Base-by-base conservation (phyloP, 192 early-diverging fungal genomes). In the Pilaira anomala region DNA sequence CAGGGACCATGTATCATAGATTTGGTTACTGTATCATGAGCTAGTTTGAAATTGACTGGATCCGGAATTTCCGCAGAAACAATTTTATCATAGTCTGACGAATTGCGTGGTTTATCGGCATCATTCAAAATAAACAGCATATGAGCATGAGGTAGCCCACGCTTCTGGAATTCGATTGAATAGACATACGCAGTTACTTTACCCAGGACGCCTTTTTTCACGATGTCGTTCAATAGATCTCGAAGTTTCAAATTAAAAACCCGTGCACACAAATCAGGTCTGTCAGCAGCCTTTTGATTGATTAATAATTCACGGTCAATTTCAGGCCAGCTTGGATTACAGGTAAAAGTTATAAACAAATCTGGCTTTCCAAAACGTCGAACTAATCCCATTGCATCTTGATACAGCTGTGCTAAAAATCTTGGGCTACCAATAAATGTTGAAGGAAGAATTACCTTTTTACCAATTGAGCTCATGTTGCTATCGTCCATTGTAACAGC, bases 121-220 rank as follows among this genome's bases (percentile, higher is more conserved):
- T 48, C n/a, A 25, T 53, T 28, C 21, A 75, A 24, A 40, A 75
- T 75, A 6, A 73, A 53, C 1, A 75, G 62, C 11, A 78, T 74
- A n/a, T 78, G 67, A 0, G 49, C 66, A 54, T 78, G 73, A 48
- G 73, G 67, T 49, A 78, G 42, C 0, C 69, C 71, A 7, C 68
- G 22, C 33, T 74, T 77, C 18, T 78, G 72, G 30, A 74, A 74
- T 53, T 78, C 76, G 24, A 74, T 60, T 1, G 66, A 51, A n/a
- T 60, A 61, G 11, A 67, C 52, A 39, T 68, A 61, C 2, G 48
- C 76, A 7, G 74, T 57, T 0, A 57, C 65, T 52, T 50, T 62
- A 13, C 72, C 60, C 22, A 73, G 6, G 5, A 73, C 25, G 2
- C 46, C 3, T 1, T 55, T 21, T n/a, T 25, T 36, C 30, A 52